These are phyloP conservation scores for Yamadazyma kanchanaburiensis DNA, from an alignment of 1,139 yeast genomes.

Conservation along the genomic window DNA sequence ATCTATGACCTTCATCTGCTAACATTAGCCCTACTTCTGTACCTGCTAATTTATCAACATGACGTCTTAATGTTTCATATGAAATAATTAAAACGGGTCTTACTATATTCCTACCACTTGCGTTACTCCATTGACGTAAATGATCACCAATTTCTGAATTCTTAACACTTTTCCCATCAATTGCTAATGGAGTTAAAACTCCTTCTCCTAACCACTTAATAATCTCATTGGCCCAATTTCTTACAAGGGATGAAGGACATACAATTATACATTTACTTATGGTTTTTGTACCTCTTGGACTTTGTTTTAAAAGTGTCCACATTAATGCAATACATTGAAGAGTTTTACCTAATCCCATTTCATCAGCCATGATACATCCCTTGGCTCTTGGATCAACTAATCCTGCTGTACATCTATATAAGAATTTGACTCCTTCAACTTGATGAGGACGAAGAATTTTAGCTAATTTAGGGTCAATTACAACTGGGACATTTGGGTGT, in stretches of 20 bases:
- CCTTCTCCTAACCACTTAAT: constrained; percentile 96
- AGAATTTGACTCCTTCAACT: constrained; percentile 88
- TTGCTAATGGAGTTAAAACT: constrained; percentile 80
- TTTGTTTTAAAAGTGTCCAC: constrained; percentile 92
- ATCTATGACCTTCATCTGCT: constrained; percentile 96
- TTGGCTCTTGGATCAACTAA: constrained; percentile 79
- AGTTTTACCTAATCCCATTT: constrained; percentile 97
- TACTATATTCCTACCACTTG: constrained; percentile 83
- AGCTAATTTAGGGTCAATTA: constrained; percentile 85
- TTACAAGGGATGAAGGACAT: constrained; percentile 91
- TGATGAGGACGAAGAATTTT: constrained; percentile 93
- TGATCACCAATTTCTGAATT: constrained; percentile 65
- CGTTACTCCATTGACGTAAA: constrained; percentile 82
- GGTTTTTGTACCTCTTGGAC: constrained; percentile 83
- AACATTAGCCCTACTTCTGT: constrained; percentile 84
- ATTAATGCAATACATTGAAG: constrained; percentile 86
- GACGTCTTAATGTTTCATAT: constrained; percentile 87
- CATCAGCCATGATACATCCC: constrained; percentile 99
- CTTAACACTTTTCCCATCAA: constrained; percentile 83
- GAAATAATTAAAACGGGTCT: constrained; percentile 95
- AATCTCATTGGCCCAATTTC: constrained; percentile 97
- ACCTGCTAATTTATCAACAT: constrained; percentile 71
- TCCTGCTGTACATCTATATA: constrained; percentile 90
- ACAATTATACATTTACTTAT: constrained; percentile 91
- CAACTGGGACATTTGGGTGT: constrained; percentile 89